Conservation (phyloP, 1,284 basidiomycete species). For the Ceraceosorus bombacis region DNA sequence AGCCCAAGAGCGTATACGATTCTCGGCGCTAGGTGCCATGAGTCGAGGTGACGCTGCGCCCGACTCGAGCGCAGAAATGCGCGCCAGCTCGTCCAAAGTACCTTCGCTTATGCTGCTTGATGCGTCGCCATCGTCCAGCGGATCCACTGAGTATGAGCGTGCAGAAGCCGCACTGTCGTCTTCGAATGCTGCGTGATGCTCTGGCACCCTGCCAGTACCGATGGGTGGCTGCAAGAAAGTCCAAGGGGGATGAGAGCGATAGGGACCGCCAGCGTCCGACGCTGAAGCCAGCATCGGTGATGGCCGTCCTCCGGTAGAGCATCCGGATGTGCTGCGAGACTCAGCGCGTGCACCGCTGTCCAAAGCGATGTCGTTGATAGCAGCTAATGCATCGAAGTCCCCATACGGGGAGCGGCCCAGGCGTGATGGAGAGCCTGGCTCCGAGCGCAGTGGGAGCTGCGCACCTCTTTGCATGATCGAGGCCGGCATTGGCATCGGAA, state of each 20-base stretch:
- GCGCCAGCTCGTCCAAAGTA: slow-evolving; percentile 30
- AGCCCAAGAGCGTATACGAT: background rate
- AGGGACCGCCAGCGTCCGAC: slow-evolving; percentile 2
- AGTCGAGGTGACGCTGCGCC: background rate
- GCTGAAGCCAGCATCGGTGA: background rate
- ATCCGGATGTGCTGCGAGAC: background rate
- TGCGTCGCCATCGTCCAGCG: slow-evolving; percentile 15
- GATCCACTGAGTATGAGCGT: background rate
- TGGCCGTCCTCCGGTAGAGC: background rate
- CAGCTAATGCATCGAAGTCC: slow-evolving; percentile 7
- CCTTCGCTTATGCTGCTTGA: slow-evolving; percentile 24
- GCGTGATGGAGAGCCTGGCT: slow-evolving; percentile 9
- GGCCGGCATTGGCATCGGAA: too few species aligned
- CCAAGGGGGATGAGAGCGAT: slow-evolving; percentile 7
- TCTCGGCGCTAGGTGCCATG: background rate
- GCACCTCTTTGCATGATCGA: background rate
- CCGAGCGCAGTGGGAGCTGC: slow-evolving; percentile 8
- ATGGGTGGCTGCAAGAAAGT: slow-evolving; percentile 11
- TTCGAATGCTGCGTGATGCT: background rate
- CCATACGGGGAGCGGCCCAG: background rate
- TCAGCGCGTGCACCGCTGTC: background rate
- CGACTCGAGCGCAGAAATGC: slow-evolving; percentile 23
- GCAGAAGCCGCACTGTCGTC: slow-evolving; percentile 3
- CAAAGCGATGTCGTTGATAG: slow-evolving; percentile 1
- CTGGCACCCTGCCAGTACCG: slow-evolving; percentile 11